Evolutionary conservation across 345 rosid species (phyloP).

Genomic region (Pistacia atlantica): DNA sequence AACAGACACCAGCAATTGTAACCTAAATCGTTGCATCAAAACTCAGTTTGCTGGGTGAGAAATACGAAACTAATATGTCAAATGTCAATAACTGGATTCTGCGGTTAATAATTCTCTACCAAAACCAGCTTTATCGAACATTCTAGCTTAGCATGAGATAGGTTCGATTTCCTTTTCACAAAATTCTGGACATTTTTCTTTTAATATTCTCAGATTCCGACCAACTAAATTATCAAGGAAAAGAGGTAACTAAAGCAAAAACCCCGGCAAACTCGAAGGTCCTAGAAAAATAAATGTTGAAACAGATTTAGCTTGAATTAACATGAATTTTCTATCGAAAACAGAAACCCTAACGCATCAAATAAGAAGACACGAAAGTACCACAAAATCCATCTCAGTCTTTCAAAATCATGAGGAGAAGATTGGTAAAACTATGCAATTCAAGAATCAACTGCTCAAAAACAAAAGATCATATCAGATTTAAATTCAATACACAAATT

Average conservation of each 20-base stretch:
- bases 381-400: background rate
- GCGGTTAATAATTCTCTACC: background rate
- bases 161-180: background rate
- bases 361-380: background rate
- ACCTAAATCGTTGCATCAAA: too few species aligned
- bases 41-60: too few species aligned
- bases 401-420: background rate
- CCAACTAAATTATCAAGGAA: background rate
- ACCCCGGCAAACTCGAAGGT: background rate
- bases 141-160: background rate
- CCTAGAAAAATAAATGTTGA: constrained; percentile 2
- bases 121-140: background rate
- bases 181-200: background rate
- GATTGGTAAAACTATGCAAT: background rate
- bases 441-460: background rate
- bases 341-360: background rate
- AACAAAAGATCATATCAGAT: background rate
- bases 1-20: too few species aligned
- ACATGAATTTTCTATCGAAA: background rate
- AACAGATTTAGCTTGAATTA: background rate
- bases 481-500: background rate
- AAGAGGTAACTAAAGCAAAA: background rate
- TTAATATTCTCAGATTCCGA: background rate
- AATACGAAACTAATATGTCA: background rate
- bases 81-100: background rate